Evolutionary conservation across 805 yeast genomes (phyloP), one percentile per base, ranked within the genome.

Genomic region (Metschnikowia reukaufii): DNA sequence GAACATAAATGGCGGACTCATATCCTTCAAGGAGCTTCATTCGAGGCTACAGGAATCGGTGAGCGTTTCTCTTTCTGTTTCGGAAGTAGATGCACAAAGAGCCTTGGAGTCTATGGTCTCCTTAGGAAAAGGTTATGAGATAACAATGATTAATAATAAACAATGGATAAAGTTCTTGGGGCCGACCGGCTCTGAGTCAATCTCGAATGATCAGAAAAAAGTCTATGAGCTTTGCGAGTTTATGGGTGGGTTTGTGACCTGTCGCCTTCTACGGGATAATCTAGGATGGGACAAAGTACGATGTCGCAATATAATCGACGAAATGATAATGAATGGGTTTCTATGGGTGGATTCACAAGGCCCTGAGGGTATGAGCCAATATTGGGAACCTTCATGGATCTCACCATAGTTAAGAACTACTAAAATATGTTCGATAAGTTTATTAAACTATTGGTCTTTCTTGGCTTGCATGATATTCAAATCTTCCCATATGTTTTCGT

Each of bases 371-470:
- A 39, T 31, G 9, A 23, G 9, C 27, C 70, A 70, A 45, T 86
- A 76, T 56, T 86, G 92, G 92, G 88, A 82, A 51, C 88, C 91
- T 0, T 76, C 87, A 1, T 84, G 88, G 88, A 82, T 84, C 23
- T 64, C n/a, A n/a, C n/a, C n/a, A n/a, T n/a, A n/a, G n/a, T n/a
- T n/a, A n/a, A n/a, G n/a, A n/a, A n/a, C n/a, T n/a, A n/a, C n/a
- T n/a, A n/a, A n/a, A n/a, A n/a, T n/a, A n/a, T n/a, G n/a, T n/a
- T n/a, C n/a, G n/a, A n/a, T n/a, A n/a, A n/a, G 17, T n/a, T 18
- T 21, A 19, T n/a, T n/a, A 10, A 12, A 10, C 19, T 44, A 49
- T 45, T 53, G 42, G 13, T 45, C 45, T 38, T 49, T 46, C 47
- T 54, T 54, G 29, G 40, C 36, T 29, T 36, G 37, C 12, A 19